Conservation (phyloP, 2,329 filamentous ascomycete species). For the Pseudopyricularia javanii region DNA sequence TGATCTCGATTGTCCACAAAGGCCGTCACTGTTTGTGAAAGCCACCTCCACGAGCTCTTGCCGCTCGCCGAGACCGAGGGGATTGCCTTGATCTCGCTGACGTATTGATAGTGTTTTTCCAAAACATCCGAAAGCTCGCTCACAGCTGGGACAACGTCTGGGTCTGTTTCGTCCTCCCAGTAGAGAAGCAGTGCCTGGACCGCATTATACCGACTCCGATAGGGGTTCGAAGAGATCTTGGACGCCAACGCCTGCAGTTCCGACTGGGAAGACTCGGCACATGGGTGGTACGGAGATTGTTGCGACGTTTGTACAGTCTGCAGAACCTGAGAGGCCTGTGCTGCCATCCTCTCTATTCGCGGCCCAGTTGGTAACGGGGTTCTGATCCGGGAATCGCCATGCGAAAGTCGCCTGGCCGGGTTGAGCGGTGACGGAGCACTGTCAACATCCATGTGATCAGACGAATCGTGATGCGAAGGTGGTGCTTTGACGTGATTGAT, state of each 20-base stretch:
- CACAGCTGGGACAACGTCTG: constrained; percentile 24
- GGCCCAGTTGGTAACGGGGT: constrained; percentile 45
- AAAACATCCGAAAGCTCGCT: constrained; percentile 37
- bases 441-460: constrained; percentile 48
- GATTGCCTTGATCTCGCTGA: constrained; percentile 33
- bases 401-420: constrained; percentile 22
- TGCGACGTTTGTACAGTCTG: constrained; percentile 14
- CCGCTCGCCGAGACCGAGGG: constrained; percentile 33
- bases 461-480: constrained; percentile 27
- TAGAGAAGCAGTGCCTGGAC: constrained; percentile 40
- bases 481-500: constrained; percentile 22
- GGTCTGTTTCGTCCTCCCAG: constrained; percentile 42
- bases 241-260: constrained; percentile 39
- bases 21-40: constrained; percentile 35
- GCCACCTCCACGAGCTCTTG: constrained; percentile 39
- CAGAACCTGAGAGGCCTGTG: constrained; percentile 10
- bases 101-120: constrained; percentile 39
- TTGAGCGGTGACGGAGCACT: constrained; percentile 19
- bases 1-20: constrained; percentile 41
- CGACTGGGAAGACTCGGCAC: constrained; percentile 36
- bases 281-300: constrained; percentile 20
- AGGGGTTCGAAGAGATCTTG: constrained; percentile 31
- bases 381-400: constrained; percentile 37
- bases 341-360: constrained; percentile 36
- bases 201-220: constrained; percentile 39